Evolutionary conservation across 2,329 filamentous ascomycete species (phyloP), one percentile per base, ranked within the genome.

Genomic region (Rhinocladiella mackenziei): DNA sequence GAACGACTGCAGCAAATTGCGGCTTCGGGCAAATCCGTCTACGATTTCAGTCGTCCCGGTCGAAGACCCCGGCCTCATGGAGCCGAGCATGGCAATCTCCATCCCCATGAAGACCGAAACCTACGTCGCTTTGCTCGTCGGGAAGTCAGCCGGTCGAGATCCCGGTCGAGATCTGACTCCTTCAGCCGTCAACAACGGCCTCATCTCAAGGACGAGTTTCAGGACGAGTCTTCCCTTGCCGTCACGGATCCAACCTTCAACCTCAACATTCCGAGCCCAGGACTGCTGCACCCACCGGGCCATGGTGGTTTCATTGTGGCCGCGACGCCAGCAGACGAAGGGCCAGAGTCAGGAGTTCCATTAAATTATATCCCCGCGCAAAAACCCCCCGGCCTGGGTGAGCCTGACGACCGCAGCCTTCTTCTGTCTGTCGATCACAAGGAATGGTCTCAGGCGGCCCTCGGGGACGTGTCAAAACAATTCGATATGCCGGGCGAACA

Each of bases 91-190:
- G 48, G 43, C 28, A 53, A 45, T 18, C 46, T 55, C 11, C 44
- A 43, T 23, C 46, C 50, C 13, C 31, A 50, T 18, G 54, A 56
- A 19, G 54, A 57, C 37, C 46, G 54, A 20, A 57, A 57, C 28
- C 31, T 57, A 10, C 48, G 54, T 11, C 50, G 54, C 20, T 57
- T 55, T 34, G 54, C 54, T 14, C 48, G 50, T 17, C 44, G 54
- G 28, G 54, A 57, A 43, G 34, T 55, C 29, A 54, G 45, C 35
- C 52, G 53, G 22, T 53, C 45, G 2, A 45, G 52, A 18, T 50
- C 48, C 5, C 42, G 52, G 20, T 48, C 52, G 10, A 41, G 52
- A 29, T 55, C 52, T 3, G 23, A 35, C 3, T 55, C 52, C 14
- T 48, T 50, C 32, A 46, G 43, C 23, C 29, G 45, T 22, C 15